phyloP scores from a whole-genome alignment of 2,329 filamentous ascomycete genomes.

The Cladosporium sp. region DNA sequence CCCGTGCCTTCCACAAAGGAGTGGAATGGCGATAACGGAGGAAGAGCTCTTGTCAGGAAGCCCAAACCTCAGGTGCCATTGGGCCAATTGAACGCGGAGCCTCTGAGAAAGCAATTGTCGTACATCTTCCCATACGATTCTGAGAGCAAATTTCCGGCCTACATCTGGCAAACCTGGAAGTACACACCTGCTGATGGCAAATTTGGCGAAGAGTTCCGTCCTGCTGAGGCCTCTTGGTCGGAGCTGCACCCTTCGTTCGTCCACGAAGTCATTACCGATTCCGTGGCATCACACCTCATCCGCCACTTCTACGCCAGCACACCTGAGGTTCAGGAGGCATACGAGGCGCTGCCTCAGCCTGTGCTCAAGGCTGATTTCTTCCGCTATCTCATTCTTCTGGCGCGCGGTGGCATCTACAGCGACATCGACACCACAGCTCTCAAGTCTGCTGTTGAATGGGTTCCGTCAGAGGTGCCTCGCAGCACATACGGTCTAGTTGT shows the following conservation, averaged over 20 bases:
- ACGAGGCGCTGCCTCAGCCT: constrained; percentile 49
- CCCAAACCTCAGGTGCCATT: constrained; percentile 61
- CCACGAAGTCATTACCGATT: constrained; percentile 95
- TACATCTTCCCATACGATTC: constrained; percentile 95
- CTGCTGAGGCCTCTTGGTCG: constrained; percentile 87
- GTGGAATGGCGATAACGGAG: constrained; percentile 29
- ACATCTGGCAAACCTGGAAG: constrained; percentile 99
- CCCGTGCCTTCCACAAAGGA: constrained; percentile 32
- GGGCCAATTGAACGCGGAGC: constrained; percentile 69
- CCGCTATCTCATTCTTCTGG: constrained; percentile 70
- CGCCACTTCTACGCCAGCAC: constrained; percentile 79
- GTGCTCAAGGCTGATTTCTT: constrained; percentile 67
- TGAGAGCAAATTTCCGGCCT: constrained; percentile 85
- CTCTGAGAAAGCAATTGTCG: constrained; percentile 75
- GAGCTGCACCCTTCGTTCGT: constrained; percentile 85
- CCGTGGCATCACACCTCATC: constrained; percentile 77
- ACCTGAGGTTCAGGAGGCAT: constrained; percentile 52
- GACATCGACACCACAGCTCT: constrained; percentile 86
- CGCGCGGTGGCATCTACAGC: constrained; percentile 75
- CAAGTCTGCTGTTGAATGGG: constrained; percentile 81
- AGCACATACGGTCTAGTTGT: constrained; percentile 81
- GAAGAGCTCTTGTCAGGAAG: constrained; percentile 41
- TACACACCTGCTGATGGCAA: constrained; percentile 73
- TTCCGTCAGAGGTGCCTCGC: constrained; percentile 74
- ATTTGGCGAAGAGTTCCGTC: constrained; percentile 73